phyloP scores from a whole-genome alignment of 2,329 filamentous ascomycete genomes.

The Neurospora sp. region DNA sequence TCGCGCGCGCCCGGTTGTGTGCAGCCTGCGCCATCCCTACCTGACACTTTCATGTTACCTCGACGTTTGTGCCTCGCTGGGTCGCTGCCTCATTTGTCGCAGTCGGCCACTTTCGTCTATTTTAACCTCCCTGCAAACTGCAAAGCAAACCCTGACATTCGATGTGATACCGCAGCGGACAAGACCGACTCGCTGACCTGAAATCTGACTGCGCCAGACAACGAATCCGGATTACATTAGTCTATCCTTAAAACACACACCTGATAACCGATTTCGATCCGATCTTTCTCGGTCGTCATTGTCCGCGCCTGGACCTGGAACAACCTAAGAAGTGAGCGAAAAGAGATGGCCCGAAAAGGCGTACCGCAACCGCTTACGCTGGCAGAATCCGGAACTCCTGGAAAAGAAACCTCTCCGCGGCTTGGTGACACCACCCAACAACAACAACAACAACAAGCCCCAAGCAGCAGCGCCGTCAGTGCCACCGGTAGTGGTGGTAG shows the following conservation, averaged over 20 bases:
- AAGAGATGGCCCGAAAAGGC: constrained; percentile 46
- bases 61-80: constrained; percentile 5
- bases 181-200: constrained; percentile 19
- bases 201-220: neutral
- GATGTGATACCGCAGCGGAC: constrained; percentile 25
- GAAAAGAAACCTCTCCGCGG: constrained; percentile 22
- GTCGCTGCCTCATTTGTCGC: constrained; percentile 22
- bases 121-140: constrained; percentile 17
- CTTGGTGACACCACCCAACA: constrained; percentile 23
- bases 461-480: neutral
- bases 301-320: neutral
- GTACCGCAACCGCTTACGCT: constrained; percentile 49
- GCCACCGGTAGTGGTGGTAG: neutral
- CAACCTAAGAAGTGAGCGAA: neutral
- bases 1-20: constrained; percentile 4
- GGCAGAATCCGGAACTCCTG: constrained; percentile 28
- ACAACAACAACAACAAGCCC: neutral
- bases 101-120: constrained; percentile 25
- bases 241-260: neutral
- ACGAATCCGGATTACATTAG: neutral
- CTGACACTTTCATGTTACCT: neutral
- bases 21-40: constrained; percentile 1
- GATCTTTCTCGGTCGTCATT: neutral
- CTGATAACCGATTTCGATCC: neutral
- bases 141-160: constrained; percentile 22